Percentiles rank a stretch among this genome's conserved stretches.
Conservation (phyloP, 2,329 filamentous ascomycete species). For the Nemania diffusa region DNA sequence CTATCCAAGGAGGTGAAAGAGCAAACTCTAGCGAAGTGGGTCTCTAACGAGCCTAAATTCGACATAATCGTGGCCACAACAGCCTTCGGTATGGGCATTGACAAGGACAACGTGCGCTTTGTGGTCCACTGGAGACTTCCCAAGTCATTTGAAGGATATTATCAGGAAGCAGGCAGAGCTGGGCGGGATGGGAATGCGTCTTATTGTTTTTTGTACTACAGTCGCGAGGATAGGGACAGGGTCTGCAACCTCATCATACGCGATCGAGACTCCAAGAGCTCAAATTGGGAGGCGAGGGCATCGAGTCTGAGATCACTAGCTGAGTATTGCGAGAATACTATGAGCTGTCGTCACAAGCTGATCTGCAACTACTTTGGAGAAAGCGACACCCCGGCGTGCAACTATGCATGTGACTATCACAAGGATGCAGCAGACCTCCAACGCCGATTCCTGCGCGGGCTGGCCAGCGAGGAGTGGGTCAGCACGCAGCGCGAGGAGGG, state of each 20-base stretch:
- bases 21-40: constrained; percentile 76
- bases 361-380: constrained; percentile 86
- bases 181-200: constrained; percentile 89
- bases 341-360: constrained; percentile 76
- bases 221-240: constrained; percentile 83
- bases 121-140: constrained; percentile 95
- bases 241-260: constrained; percentile 67
- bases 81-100: constrained; percentile 97
- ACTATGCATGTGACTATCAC: constrained; percentile 82
- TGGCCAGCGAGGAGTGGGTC: constrained; percentile 71
- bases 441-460: constrained; percentile 64
- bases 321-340: constrained; percentile 82
- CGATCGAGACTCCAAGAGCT: constrained; percentile 56
- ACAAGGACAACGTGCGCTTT: constrained; percentile 94
- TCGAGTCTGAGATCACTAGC: constrained; percentile 76
- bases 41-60: constrained; percentile 78
- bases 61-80: constrained; percentile 95
- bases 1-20: constrained; percentile 75
- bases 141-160: constrained; percentile 95
- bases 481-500: constrained; percentile 71
- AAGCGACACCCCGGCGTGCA: constrained; percentile 65
- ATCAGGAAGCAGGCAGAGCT: constrained; percentile 93
- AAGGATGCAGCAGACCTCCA: constrained; percentile 72
- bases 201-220: constrained; percentile 91
- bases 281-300: constrained; percentile 62